Base-by-base conservation (phyloP, 2,329 filamentous ascomycete species). In the Aspergillus floridensis region DNA sequence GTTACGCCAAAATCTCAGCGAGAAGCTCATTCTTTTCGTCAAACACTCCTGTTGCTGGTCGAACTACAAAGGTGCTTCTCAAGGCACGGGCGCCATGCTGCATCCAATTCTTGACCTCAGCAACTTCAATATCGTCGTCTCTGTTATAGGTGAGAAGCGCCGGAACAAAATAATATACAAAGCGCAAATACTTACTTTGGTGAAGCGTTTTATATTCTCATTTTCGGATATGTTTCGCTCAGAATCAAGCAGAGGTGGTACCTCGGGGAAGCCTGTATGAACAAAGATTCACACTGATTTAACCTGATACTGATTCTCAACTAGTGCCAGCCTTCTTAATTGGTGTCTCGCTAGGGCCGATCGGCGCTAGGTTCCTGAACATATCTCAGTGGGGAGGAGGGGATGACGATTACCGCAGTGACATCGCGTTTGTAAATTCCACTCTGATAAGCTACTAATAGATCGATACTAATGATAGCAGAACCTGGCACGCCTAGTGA, bases 401-500 rank as follows among this genome's bases (percentile, higher is more conserved):
- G 7, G 68, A 65, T 3, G 59, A 69, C 21, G 72, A 67, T 8
- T 73, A 77, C 52, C 65, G 67, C 26, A 73, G 74, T 31, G 74
- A 72, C 6, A 76, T 80, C 55, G 78, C 77, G 44, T 73, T 79
- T 62, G 79, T 80, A 71, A 41, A 69, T 22, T 60, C 10, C 8
- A 24, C 24, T 21, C 14, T 6, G 10, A 5, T 1, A n/a, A 8
- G 22, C 7, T 14, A 26, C n/a, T n/a, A 24, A 12, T 26, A 49
- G 44, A 24, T n/a, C 26, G 16, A 19, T 52, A 26, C 63, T 67
- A 50, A 65, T 24, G 2, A 7, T 47, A 4, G 5, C 19, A 79
- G 70, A 81, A 81, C 12, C 66, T 87, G 7, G 80, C 79, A 61
- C 79, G 85, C n/a, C 76, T 88, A 29, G 83, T 87, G 59, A 86